Conservation (phyloP, 208 protist species). For the Trypanosoma lewisi region DNA sequence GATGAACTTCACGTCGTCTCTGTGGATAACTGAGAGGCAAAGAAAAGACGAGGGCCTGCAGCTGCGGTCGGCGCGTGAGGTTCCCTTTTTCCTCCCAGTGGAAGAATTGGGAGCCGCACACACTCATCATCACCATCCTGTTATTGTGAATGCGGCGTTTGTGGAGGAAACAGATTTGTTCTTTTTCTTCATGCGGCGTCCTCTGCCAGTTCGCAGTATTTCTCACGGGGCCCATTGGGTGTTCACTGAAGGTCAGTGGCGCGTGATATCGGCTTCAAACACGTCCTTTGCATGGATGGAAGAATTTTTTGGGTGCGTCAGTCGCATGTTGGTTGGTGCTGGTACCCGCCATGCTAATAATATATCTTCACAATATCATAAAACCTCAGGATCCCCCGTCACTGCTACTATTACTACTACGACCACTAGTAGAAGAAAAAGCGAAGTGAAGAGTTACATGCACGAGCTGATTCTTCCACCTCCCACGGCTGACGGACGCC, state of each 20-base stretch:
- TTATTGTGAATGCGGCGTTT: conserved; percentile 49
- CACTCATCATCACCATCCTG: no score
- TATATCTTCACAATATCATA: background rate
- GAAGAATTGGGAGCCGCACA: no score
- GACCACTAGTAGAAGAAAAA: no score
- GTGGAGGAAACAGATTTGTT: conserved; percentile 69
- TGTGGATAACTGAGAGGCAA: conserved; percentile 20
- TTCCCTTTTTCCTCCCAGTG: conserved; percentile 10
- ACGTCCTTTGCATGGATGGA: conserved; percentile 1
- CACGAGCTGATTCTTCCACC: conserved; percentile 33
- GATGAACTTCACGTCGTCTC: conserved; percentile 17
- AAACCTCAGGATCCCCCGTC: background rate
- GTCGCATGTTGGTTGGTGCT: background rate
- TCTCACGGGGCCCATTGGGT: conserved; percentile 23
- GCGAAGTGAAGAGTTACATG: conserved; percentile 17
- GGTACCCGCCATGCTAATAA: no score
- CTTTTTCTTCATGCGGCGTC: conserved; percentile 42
- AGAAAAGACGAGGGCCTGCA: background rate
- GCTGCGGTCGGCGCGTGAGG: background rate
- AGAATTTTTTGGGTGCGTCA: conserved; percentile 4
- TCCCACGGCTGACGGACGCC: conserved; percentile 16
- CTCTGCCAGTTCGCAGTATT: conserved; percentile 11
- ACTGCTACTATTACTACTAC: no score
- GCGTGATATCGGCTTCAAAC: background rate
- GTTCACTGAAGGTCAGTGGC: conserved; percentile 19